Conservation (phyloP, 176 grass and related monocot genomes). For the Bromus sterilis region DNA sequence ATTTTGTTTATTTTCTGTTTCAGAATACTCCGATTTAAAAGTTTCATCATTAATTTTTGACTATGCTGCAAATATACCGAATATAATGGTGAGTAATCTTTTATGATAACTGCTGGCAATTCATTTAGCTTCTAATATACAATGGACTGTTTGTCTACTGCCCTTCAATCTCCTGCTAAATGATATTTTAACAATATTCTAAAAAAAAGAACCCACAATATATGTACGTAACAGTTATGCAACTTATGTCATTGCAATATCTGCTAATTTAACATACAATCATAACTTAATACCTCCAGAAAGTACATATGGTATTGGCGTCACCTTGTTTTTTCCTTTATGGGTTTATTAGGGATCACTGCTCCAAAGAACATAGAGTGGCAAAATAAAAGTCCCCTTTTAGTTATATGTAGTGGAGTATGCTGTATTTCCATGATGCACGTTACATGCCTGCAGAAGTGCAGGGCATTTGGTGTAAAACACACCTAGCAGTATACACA, state of each 20-base stretch:
- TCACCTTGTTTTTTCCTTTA: neutral
- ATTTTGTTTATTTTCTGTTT: constrained; percentile 23
- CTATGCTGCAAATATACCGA: constrained; percentile 52
- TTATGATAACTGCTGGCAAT: constrained; percentile 37
- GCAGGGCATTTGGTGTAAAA: neutral
- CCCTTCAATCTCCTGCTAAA: constrained; percentile 12
- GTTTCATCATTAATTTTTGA: constrained; percentile 60
- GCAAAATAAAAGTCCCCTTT: neutral
- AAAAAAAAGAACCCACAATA: neutral
- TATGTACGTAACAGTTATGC: neutral
- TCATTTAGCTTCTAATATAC: constrained; percentile 27
- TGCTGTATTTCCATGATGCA: neutral
- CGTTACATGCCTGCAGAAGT: neutral
- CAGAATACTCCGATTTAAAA: constrained; percentile 40
- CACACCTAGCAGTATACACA: neutral
- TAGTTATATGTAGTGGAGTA: neutral
- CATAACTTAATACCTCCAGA: neutral
- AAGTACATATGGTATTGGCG: neutral
- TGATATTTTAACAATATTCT: constrained; percentile 2
- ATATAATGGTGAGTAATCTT: constrained; percentile 58
- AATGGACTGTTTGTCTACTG: neutral
- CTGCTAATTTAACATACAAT: constrained; percentile 11
- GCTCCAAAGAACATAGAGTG: neutral
- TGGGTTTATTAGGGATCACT: neutral
- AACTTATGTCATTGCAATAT: neutral